Conservation (phyloP, 2,329 filamentous ascomycete species). For the Lachnellula arida region DNA sequence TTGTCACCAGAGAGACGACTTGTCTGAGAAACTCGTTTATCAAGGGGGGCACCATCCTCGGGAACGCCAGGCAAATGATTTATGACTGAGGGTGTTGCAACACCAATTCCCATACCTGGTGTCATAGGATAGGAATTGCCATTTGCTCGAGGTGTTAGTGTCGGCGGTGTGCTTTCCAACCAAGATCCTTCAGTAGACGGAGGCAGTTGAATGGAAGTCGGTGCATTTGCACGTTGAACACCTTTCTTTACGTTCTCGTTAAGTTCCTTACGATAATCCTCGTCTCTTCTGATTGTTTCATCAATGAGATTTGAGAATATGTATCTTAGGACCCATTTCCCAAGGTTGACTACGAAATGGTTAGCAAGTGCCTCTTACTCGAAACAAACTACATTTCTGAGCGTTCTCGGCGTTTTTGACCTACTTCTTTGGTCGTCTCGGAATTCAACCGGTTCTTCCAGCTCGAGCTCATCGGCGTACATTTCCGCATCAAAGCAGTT, state of each 20-base stretch:
- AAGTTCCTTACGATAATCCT: conserved; percentile 63
- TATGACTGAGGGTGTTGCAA: conserved; percentile 60
- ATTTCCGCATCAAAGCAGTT: conserved; percentile 97
- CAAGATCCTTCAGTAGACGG: conserved; percentile 32
- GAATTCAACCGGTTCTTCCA: conserved; percentile 73
- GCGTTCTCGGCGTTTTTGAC: conserved; percentile 28
- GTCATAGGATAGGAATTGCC: conserved; percentile 60
- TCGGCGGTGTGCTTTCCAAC: conserved; percentile 41
- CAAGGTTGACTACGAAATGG: conserved; percentile 73
- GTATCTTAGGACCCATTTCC: conserved; percentile 93
- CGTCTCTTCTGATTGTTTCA: conserved; percentile 82
- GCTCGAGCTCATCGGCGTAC: conserved; percentile 82
- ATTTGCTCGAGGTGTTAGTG: conserved; percentile 59
- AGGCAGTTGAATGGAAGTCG: conserved; percentile 57
- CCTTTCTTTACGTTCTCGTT: conserved; percentile 59
- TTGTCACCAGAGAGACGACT: conserved; percentile 60
- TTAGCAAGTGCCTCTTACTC: conserved; percentile 23
- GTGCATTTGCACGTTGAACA: conserved; percentile 52
- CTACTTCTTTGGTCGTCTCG: conserved; percentile 89
- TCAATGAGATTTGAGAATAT: conserved; percentile 86
- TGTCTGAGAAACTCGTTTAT: conserved; percentile 51
- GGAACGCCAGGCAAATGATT: conserved; percentile 41
- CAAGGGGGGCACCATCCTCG: conserved; percentile 46
- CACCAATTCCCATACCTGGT: conserved; percentile 72
- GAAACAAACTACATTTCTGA: not conserved